Evolutionary conservation across 2,329 filamentous ascomycete genomes (phyloP).

Genomic region (Talaromyces sp.): DNA sequence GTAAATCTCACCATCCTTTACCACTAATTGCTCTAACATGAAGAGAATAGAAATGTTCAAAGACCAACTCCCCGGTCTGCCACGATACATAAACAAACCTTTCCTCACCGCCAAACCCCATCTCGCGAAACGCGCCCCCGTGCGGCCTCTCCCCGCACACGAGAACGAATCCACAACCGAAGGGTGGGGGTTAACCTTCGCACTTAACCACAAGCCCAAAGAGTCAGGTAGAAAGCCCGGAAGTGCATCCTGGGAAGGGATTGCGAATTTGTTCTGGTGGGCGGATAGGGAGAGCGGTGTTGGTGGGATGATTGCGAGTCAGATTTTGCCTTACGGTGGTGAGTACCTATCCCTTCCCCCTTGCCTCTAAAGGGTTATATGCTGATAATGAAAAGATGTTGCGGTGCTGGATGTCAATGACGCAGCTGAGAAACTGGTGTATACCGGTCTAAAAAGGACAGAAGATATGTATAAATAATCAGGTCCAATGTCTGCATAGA

Average conservation of each 20-base stretch:
- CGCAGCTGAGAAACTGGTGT: slow-evolving; percentile 12
- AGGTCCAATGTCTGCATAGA: neutral
- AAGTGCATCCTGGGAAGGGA: slow-evolving; percentile 56
- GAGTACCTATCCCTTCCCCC: neutral
- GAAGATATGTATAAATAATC: slow-evolving; percentile 6
- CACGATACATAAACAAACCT: slow-evolving; percentile 52
- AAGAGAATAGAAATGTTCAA: slow-evolving; percentile 52
- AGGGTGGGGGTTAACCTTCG: slow-evolving; percentile 63
- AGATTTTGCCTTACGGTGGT: slow-evolving; percentile 51
- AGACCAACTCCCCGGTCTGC: slow-evolving; percentile 59
- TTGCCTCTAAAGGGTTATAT: neutral
- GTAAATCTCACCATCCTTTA: neutral
- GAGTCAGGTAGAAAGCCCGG: slow-evolving; percentile 50
- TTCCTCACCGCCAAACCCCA: slow-evolving; percentile 51
- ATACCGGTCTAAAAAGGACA: slow-evolving; percentile 8
- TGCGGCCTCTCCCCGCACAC: neutral
- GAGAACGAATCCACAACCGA: slow-evolving; percentile 46
- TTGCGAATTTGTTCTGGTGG: slow-evolving; percentile 62
- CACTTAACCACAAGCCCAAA: slow-evolving; percentile 36
- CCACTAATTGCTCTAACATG: neutral
- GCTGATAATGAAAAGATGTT: slow-evolving; percentile 3
- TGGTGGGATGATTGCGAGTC: slow-evolving; percentile 52
- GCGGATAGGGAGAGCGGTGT: slow-evolving; percentile 57
- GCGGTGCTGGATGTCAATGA: slow-evolving; percentile 18
- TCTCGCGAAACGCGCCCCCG: slow-evolving; percentile 43